Percentiles rank a stretch among this genome's conserved stretches.
Evolutionary conservation across 257 asterid genomes (phyloP).

Genomic region (Avicennia marina): DNA sequence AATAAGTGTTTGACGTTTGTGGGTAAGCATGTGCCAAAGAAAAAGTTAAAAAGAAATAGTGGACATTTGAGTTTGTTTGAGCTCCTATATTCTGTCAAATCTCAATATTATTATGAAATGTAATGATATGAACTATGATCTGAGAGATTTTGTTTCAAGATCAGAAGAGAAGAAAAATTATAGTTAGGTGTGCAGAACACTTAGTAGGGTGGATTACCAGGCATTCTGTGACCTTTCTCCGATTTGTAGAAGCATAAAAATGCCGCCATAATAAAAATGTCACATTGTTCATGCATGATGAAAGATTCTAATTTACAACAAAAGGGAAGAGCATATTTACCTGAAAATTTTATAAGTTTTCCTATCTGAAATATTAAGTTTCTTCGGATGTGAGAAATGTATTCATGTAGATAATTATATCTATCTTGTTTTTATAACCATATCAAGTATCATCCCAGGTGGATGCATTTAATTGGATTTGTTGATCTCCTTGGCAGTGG

Average conservation of each 20-base stretch:
- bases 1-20: too few relatives aligned
- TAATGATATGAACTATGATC: background rate
- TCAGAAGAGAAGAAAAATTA: too few relatives aligned
- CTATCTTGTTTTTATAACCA: constrained; percentile 46
- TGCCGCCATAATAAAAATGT: too few relatives aligned
- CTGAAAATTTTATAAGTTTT: too few relatives aligned
- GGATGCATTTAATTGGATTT: constrained; percentile 95
- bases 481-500: constrained; percentile 99
- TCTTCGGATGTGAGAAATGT: too few relatives aligned
- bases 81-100: background rate
- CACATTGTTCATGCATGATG: too few relatives aligned
- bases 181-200: background rate
- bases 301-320: too few relatives aligned
- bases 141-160: background rate
- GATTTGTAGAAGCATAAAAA: background rate
- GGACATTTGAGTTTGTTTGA: background rate
- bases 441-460: constrained; percentile 87
- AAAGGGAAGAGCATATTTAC: too few relatives aligned
- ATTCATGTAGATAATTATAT: too few relatives aligned
- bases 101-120: background rate
- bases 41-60: too few relatives aligned
- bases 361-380: too few relatives aligned
- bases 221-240: background rate
- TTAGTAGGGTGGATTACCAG: background rate
- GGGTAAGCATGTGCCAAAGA: too few relatives aligned